Conservation (phyloP, 805 yeast species). For the Kockiozyma suomiensis region DNA sequence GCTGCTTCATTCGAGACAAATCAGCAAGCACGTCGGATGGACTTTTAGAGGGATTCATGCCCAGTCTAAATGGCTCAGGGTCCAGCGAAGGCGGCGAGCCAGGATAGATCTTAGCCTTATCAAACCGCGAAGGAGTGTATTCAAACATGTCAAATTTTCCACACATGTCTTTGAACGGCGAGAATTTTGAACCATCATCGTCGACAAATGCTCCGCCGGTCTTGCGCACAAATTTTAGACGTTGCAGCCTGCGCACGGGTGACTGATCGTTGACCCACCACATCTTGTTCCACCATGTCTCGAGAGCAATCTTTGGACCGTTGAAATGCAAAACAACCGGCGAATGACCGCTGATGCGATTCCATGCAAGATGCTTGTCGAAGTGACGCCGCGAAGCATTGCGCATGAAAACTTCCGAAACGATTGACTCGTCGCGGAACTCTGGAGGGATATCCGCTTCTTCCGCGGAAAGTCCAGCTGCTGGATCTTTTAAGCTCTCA, state of each 20-base stretch:
- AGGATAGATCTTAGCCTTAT: slow-evolving; percentile 5
- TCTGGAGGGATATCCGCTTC: slow-evolving; percentile 8
- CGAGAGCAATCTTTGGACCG: slow-evolving; percentile 32
- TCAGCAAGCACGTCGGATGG: slow-evolving; percentile 22
- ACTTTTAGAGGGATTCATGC: slow-evolving; percentile 21
- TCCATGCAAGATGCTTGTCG: slow-evolving; percentile 29
- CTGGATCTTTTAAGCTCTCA: slow-evolving; percentile 6
- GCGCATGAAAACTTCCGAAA: slow-evolving; percentile 14
- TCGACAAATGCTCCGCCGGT: slow-evolving; percentile 28
- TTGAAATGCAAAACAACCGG: slow-evolving; percentile 33
- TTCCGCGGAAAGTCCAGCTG: background rate
- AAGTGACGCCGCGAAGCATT: slow-evolving; percentile 9
- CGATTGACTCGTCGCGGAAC: slow-evolving; percentile 13
- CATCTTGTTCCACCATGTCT: slow-evolving; percentile 35
- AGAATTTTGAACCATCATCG: slow-evolving; percentile 25
- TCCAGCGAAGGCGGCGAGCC: slow-evolving; percentile 23
- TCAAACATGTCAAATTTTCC: slow-evolving; percentile 31
- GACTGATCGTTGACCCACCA: slow-evolving; percentile 33
- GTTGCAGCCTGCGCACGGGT: slow-evolving; percentile 24
- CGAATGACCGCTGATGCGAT: slow-evolving; percentile 23
- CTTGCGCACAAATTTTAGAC: slow-evolving; percentile 24
- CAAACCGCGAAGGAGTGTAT: slow-evolving; percentile 20
- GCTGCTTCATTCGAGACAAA: slow-evolving; percentile 2
- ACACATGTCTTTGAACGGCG: slow-evolving; percentile 27
- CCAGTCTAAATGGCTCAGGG: slow-evolving; percentile 31